phyloP scores from a whole-genome alignment of 257 asterid species.

The Gentiana macrophylla region DNA sequence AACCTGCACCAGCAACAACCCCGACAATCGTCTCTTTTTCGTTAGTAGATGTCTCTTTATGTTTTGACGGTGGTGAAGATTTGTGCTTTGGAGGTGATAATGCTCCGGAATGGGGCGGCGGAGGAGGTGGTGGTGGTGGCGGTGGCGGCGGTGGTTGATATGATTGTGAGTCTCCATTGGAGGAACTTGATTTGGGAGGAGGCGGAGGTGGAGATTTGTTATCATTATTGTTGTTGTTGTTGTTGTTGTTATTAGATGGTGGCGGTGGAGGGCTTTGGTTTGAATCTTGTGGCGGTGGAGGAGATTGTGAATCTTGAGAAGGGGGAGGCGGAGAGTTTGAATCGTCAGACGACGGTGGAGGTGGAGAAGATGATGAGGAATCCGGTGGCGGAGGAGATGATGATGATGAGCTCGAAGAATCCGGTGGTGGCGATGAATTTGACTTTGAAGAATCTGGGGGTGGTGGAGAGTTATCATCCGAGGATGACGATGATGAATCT shows the following conservation, averaged over 20 bases:
- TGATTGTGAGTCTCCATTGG: slow-evolving; percentile 1
- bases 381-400: slow-evolving; percentile 2
- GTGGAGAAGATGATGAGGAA: slow-evolving; percentile 1
- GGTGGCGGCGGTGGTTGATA: slow-evolving; percentile 17
- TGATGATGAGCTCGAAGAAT: background rate
- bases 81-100: slow-evolving; percentile 11
- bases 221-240: background rate
- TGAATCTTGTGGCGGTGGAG: slow-evolving; percentile 7
- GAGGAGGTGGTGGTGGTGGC: slow-evolving; percentile 14
- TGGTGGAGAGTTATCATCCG: too few species aligned
- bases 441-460: too few species aligned
- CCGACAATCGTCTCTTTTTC: slow-evolving; percentile 33
- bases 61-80: slow-evolving; percentile 10
- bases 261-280: slow-evolving; percentile 7
- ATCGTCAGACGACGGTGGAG: slow-evolving; percentile 5
- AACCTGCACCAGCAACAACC: slow-evolving; percentile 43
- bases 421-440: slow-evolving; percentile 14
- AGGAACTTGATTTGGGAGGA: slow-evolving; percentile 12
- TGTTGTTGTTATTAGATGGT: slow-evolving; percentile 1
- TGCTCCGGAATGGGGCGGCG: slow-evolving; percentile 5
- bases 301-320: slow-evolving; percentile 4
- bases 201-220: slow-evolving; percentile 11
- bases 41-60: slow-evolving; percentile 11
- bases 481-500: too few species aligned
- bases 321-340: background rate